Conservation (phyloP, 768 basidiomycete species). For the Astraeus odoratus region DNA sequence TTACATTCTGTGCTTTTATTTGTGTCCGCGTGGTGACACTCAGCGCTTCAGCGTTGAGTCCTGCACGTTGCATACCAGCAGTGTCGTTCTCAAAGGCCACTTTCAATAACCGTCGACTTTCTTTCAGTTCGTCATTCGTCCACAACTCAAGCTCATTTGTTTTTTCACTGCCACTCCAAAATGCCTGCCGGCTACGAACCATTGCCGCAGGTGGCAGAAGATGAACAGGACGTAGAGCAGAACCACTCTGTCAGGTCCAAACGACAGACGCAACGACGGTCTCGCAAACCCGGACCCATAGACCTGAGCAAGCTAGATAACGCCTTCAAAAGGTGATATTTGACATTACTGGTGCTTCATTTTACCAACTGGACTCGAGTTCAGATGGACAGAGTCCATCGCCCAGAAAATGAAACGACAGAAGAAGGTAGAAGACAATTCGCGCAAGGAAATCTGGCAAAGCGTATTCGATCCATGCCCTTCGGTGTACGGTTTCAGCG, state of each 20-base stretch:
- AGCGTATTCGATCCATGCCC: constrained; percentile 72
- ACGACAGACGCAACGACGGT: constrained; percentile 24
- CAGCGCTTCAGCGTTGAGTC: too few relatives aligned
- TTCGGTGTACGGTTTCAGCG: constrained; percentile 25
- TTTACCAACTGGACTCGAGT: constrained; percentile 1
- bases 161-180: too few relatives aligned
- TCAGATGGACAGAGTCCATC: constrained; percentile 81
- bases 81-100: too few relatives aligned
- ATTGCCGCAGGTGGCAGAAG: constrained; percentile 37
- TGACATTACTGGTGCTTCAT: not conserved
- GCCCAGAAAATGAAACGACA: constrained; percentile 80
- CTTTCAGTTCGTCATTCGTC: not conserved
- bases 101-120: not conserved
- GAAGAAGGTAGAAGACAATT: constrained; percentile 59
- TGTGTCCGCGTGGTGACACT: too few relatives aligned
- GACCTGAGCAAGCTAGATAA: constrained; percentile 75
- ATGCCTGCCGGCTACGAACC: constrained; percentile 47
- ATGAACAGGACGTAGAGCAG: constrained; percentile 29
- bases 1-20: too few relatives aligned
- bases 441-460: constrained; percentile 68
- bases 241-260: constrained; percentile 20
- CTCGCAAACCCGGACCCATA: constrained; percentile 53
- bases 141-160: too few relatives aligned
- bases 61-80: too few relatives aligned
- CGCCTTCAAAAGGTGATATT: constrained; percentile 69